These are phyloP conservation scores for Tubosaeta brunneosetosa DNA, from an alignment of 768 basidiomycete genomes.

Conservation along the genomic window DNA sequence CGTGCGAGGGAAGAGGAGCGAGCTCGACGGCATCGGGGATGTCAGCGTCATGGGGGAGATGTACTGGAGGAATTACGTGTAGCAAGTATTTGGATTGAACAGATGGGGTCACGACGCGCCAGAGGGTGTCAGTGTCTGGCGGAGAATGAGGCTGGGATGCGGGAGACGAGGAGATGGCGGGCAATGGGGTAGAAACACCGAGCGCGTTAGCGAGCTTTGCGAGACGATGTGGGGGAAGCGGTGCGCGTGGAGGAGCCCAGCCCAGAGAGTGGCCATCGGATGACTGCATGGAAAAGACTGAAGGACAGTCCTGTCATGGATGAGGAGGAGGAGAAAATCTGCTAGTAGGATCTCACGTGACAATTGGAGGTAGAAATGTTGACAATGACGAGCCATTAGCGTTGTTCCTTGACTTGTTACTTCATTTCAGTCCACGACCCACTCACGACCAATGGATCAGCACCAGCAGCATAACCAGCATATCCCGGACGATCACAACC, in stretches of 20 bases:
- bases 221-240: slow-evolving; percentile 69
- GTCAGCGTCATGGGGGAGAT: slow-evolving; percentile 63
- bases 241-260: slow-evolving; percentile 67
- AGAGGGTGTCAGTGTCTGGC: slow-evolving; percentile 30
- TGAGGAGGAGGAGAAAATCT: too few relatives aligned
- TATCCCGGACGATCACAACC: slow-evolving; percentile 47
- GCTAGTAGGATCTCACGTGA: too few relatives aligned
- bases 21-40: slow-evolving; percentile 39
- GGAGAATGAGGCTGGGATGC: slow-evolving; percentile 8
- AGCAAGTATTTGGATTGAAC: slow-evolving; percentile 65
- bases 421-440: slow-evolving; percentile 33
- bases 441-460: slow-evolving; percentile 38
- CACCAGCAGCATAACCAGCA: slow-evolving; percentile 40
- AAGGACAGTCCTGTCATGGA: too few relatives aligned
- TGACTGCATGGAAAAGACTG: slow-evolving; percentile 6
- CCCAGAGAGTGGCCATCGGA: slow-evolving; percentile 16
- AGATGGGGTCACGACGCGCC: slow-evolving; percentile 51
- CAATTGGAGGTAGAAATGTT: too few relatives aligned
- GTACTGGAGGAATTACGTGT: slow-evolving; percentile 75
- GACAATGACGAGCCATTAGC: too few relatives aligned
- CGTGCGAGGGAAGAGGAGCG: slow-evolving; percentile 48
- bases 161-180: slow-evolving; percentile 36
- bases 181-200: slow-evolving; percentile 72
- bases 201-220: slow-evolving; percentile 84
- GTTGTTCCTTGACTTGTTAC: too few relatives aligned